A percentile compares a stretch with the other conserved stretches of the same genome.
phyloP scores from a whole-genome alignment of 305 asterid genomes.

The Coffea humblotiana region DNA sequence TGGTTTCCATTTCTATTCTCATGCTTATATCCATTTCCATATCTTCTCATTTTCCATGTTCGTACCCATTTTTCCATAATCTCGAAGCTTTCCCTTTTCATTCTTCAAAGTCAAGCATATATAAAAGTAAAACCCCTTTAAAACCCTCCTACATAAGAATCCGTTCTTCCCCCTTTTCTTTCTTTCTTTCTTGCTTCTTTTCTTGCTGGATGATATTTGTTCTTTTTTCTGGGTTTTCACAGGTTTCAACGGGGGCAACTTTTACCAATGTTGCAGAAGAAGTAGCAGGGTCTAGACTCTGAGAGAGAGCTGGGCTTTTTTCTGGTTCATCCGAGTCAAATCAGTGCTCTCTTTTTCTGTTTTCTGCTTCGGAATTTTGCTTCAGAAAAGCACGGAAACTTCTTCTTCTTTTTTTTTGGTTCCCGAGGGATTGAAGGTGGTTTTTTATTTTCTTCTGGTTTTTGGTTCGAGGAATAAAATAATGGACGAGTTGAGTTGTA shows the following conservation, averaged over 20 bases:
- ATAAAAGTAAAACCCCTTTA: no score
- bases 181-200: not conserved
- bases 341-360: not conserved
- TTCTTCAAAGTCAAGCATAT: not conserved
- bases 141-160: no score
- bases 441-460: not conserved
- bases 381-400: no score
- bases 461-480: not conserved
- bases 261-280: not conserved
- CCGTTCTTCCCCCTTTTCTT: not conserved
- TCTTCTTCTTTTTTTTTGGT: not conserved
- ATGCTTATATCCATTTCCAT: no score
- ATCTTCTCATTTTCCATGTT: constrained; percentile 4
- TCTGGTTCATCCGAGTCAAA: constrained; percentile 4
- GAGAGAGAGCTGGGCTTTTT: not conserved
- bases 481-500: constrained; percentile 4
- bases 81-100: not conserved
- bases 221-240: not conserved
- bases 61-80: not conserved
- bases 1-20: not conserved
- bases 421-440: not conserved
- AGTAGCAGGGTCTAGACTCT: no score
- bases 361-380: not conserved
- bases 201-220: not conserved
- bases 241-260: not conserved